Base-by-base conservation (phyloP, 768 basidiomycete species). In the Russula sp. region DNA sequence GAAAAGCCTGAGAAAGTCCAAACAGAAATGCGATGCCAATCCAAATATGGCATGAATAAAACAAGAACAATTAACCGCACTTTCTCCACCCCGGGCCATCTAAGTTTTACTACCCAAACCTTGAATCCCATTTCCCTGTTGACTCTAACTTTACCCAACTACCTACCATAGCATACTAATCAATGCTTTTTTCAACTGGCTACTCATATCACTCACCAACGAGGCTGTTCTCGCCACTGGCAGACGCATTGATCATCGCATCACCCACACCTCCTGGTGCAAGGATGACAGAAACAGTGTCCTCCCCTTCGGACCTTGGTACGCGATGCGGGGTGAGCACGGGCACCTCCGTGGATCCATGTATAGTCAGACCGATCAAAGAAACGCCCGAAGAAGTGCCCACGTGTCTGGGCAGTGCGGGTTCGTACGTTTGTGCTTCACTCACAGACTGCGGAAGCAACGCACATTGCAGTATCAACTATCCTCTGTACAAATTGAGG, bases 401-500 rank as follows among this genome's bases (percentile, higher is more conserved):
- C 48, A 32, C 42, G 18, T 35, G 58, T 34, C 54, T 55, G 16
- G 52, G 22, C 3, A 55, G 14, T 22, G 39, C 32, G 20, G 31
- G 52, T 40, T 44, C 37, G 18, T 47, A 10, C 48, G 50, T 37
- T 31, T 13, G 13, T 10, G 20, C 31, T 32, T 40, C 35, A 22
- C n/a, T 54, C 37, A 45, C 20, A 45, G 34, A 40, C 55, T 20
- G 8, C 20, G 40, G 39, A n/a, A 14, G 32, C 31, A 10, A 74
- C 78, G 59, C 68, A 82, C 84, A 73, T 59, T 6, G 78, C 74
- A 0, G 73, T 70, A 42, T 84, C 77, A 31, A 88, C 69, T 39
- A 87, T 70, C 0, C 73, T 72, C 66, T 81, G 81, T 7, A 87
- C 77, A 66, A 89, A 88, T 1, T 45, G 59, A 0, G 79, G 77